These are phyloP conservation scores for Fraxinus angustifolia DNA, from an alignment of 305 asterid genomes.

Conservation along the genomic window DNA sequence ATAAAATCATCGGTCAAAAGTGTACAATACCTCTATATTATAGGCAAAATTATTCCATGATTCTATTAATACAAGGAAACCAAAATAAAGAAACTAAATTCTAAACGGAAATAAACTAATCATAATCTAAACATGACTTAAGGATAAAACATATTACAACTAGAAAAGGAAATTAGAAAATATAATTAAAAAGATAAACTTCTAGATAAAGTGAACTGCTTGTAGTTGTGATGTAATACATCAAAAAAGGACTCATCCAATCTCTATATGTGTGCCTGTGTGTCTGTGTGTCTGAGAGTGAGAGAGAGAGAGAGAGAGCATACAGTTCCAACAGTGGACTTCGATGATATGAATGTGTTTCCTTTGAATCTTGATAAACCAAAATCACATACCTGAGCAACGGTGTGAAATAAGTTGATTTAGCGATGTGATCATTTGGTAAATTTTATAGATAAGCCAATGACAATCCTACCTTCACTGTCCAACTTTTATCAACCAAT, in stretches of 20 bases:
- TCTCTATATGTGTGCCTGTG: not conserved
- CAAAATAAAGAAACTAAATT: no score
- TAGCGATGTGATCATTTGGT: slow-evolving; percentile 8
- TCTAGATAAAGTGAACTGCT: no score
- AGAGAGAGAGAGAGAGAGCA: slow-evolving; percentile 29
- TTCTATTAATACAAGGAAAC: no score
- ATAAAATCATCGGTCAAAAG: no score
- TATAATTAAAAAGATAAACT: no score
- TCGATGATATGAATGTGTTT: slow-evolving; percentile 83
- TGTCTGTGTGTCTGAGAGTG: not conserved
- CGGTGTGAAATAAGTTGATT: slow-evolving; percentile 1
- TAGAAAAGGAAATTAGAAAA: no score
- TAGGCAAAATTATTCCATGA: no score
- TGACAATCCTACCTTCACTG: slow-evolving; percentile 59
- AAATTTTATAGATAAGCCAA: slow-evolving; percentile 15
- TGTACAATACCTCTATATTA: no score
- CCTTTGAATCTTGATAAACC: slow-evolving; percentile 92
- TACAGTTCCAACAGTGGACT: slow-evolving; percentile 92
- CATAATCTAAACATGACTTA: no score
- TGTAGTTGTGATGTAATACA: no score
- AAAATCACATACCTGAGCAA: slow-evolving; percentile 78
- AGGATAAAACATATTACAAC: no score
- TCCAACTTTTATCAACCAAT: slow-evolving; percentile 89
- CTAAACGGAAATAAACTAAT: no score
- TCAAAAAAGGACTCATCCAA: not conserved